These are phyloP conservation scores for Eimeria nieschulzi DNA, from an alignment of 169 alveolate genomes.

Conservation along the genomic window DNA sequence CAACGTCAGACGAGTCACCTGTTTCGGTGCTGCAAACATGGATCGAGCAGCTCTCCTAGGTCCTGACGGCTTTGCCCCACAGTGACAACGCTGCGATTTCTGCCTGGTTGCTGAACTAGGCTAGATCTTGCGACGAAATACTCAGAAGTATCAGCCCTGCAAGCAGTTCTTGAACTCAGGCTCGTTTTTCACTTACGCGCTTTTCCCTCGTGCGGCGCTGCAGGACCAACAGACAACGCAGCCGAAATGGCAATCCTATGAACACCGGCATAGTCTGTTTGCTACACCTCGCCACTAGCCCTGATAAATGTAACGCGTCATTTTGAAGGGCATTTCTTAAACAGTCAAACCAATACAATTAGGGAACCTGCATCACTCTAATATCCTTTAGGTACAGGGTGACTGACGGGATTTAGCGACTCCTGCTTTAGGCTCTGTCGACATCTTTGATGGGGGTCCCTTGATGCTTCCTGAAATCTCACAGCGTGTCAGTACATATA, in stretches of 20 bases:
- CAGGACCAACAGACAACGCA: background rate
- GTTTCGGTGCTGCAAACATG: slow-evolving; percentile 34
- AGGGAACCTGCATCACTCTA: no score
- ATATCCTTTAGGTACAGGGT: no score
- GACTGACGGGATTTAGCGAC: no score
- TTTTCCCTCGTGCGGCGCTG: slow-evolving; percentile 10
- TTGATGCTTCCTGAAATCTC: no score
- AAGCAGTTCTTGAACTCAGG: background rate
- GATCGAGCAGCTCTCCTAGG: background rate
- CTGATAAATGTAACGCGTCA: no score
- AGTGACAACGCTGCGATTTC: background rate
- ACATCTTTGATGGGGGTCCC: no score
- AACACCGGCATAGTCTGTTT: no score
- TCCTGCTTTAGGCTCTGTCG: no score
- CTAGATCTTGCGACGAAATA: background rate
- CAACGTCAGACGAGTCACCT: slow-evolving; percentile 58
- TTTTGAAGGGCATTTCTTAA: no score
- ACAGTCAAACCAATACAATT: no score
- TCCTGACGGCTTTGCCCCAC: background rate
- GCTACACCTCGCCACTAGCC: no score
- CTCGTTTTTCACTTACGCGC: slow-evolving; percentile 6
- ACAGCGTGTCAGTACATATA: no score
- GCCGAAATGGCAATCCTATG: background rate
- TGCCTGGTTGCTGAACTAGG: background rate
- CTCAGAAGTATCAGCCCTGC: background rate